Percentiles rank a stretch among this genome's conserved stretches.
Evolutionary conservation across 2,329 filamentous ascomycete genomes (phyloP).

Genomic region (Penicillium sp.): DNA sequence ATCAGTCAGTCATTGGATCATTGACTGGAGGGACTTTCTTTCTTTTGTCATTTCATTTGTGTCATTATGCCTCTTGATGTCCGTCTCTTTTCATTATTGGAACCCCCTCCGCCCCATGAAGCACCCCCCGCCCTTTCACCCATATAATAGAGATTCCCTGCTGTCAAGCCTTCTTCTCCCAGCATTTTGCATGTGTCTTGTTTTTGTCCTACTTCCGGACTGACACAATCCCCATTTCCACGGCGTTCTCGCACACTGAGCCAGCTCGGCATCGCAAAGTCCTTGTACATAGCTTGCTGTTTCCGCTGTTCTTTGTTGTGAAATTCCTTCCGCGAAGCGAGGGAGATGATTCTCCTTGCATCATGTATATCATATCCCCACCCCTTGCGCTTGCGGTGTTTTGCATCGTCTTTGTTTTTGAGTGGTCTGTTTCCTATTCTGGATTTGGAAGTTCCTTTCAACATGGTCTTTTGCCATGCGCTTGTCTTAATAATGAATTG

Average conservation of each 20-base stretch:
- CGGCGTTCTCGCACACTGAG: slow-evolving; percentile 29
- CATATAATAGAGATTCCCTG: slow-evolving; percentile 30
- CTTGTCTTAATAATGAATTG: slow-evolving; percentile 33
- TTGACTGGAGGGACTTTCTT: slow-evolving; percentile 15
- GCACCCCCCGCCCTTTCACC: slow-evolving; percentile 1
- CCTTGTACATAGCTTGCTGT: slow-evolving; percentile 33
- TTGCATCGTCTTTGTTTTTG: slow-evolving; percentile 5
- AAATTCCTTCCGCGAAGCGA: slow-evolving; percentile 23
- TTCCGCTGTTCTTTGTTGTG: slow-evolving; percentile 29
- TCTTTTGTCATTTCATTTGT: slow-evolving; percentile 34
- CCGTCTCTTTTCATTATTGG: slow-evolving; percentile 20
- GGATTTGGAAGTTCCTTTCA: slow-evolving; percentile 17
- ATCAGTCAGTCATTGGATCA: background rate
- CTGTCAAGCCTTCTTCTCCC: slow-evolving; percentile 17
- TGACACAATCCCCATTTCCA: slow-evolving; percentile 19
- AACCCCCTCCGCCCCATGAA: slow-evolving; percentile 16
- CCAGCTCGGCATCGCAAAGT: slow-evolving; percentile 22
- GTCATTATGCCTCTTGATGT: slow-evolving; percentile 29
- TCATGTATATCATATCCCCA: slow-evolving; percentile 31
- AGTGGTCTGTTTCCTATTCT: background rate
- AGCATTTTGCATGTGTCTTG: slow-evolving; percentile 34
- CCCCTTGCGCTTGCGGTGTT: slow-evolving; percentile 13
- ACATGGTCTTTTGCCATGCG: slow-evolving; percentile 19
- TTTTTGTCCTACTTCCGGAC: slow-evolving; percentile 9
- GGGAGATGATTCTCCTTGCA: slow-evolving; percentile 30